A percentile compares a stretch with the other conserved stretches of the same genome.
These are phyloP conservation scores for Chlorella sorokiniana DNA, from an alignment of 139 green algal species.

Conservation along the genomic window DNA sequence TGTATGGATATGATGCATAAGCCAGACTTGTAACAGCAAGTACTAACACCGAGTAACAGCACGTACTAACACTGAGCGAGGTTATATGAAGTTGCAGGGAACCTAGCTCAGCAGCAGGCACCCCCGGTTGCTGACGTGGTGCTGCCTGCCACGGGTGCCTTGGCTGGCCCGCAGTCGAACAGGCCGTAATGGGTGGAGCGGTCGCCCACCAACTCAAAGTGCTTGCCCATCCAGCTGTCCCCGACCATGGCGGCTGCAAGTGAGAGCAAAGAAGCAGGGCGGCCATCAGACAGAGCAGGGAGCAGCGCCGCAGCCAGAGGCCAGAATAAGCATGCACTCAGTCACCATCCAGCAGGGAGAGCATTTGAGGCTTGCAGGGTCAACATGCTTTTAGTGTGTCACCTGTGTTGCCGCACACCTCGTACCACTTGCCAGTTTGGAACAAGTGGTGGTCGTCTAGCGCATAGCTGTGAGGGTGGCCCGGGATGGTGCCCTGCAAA, in stretches of 20 bases:
- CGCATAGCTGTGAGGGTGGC: constrained; percentile 67
- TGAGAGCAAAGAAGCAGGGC: background rate
- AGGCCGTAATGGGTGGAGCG: constrained; percentile 74
- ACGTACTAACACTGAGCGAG: background rate
- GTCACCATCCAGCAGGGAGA: background rate
- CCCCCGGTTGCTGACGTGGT: background rate
- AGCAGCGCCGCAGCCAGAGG: background rate
- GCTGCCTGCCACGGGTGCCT: background rate
- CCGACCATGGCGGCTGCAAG: constrained; percentile 84
- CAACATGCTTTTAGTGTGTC: background rate
- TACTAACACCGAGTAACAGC: too few species aligned
- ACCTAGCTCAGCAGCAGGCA: constrained; percentile 41
- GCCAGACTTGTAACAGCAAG: too few species aligned
- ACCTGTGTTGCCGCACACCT: constrained; percentile 60
- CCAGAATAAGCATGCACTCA: background rate
- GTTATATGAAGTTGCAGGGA: background rate
- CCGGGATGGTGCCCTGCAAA: constrained; percentile 79
- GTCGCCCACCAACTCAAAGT: constrained; percentile 81
- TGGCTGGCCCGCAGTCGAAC: constrained; percentile 50
- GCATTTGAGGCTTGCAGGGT: background rate
- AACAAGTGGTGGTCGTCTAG: constrained; percentile 88
- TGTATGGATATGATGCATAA: too few species aligned
- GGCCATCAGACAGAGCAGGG: background rate
- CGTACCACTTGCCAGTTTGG: constrained; percentile 76
- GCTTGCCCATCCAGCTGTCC: constrained; percentile 77